Base-by-base conservation (phyloP, 345 rosid genomes). In the Linum tenue region DNA sequence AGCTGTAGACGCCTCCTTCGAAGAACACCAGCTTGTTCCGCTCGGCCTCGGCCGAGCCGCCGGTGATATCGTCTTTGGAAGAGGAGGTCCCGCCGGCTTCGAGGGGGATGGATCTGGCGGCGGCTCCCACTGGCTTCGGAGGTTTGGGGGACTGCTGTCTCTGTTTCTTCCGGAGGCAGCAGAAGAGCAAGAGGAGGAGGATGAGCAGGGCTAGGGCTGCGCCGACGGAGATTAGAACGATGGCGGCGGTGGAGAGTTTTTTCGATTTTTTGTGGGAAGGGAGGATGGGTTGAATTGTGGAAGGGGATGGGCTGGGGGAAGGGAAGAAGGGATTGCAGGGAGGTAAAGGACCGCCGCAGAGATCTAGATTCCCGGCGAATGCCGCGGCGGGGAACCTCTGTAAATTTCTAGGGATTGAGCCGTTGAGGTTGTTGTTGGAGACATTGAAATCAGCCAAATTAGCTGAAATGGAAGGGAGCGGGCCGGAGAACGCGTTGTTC, bases 271-370 rank as follows among this genome's bases (percentile, higher is more conserved):
- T 48, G 11, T 10, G 53, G 14, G 14, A 3, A 48, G 14, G 14
- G 9, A 9, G 14, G 2, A 15, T 12, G 2, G 53, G 53, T 22
- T 22, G 31, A 22, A 22, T 22, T 22, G 31, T 22, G 31, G 31
- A 22, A 48, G 50, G 50, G 9, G 2, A 11, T 43, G 50, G 50
- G 10, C 9, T 5, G 6, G 50, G 50, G 2, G 87, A 82, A 56
- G 64, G 56, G 36, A 67, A 63, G 58, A 62, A 64, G 39, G 68
- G 12, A 4, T 64, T 65, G 75, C 89, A 84, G 37, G 84, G 70
- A 67, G 73, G 72, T 37, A 88, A 75, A 36, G 96, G 96, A 16
- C 70, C 78, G 56, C 96, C 96, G 75, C 92, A 85, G 59, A 87
- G 74, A 56, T 70, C 60, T 60, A 77, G 38, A 81, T 91, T 91